A percentile compares a stretch with the other conserved stretches of the same genome.
These are phyloP conservation scores for Aspergillus pseudotamarii DNA, from an alignment of 2,329 filamentous ascomycete genomes.

Conservation along the genomic window DNA sequence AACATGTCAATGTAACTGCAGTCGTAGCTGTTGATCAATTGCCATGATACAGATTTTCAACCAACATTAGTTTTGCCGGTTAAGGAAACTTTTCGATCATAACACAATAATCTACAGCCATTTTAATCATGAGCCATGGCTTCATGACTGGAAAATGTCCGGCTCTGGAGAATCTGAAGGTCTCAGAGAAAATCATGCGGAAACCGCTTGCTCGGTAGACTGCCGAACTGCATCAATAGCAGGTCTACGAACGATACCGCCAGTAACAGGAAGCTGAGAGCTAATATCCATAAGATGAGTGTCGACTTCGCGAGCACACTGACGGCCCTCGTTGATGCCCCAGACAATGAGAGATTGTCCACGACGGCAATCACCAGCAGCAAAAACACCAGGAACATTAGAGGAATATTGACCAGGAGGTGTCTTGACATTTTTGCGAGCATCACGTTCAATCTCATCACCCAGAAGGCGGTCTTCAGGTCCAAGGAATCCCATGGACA, in stretches of 20 bases:
- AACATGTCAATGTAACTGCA: slow-evolving; percentile 1
- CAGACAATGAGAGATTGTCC: slow-evolving; percentile 96
- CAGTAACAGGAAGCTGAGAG: slow-evolving; percentile 82
- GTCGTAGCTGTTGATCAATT: slow-evolving; percentile 8
- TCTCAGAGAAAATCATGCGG: slow-evolving; percentile 27
- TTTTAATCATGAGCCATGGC: slow-evolving; percentile 21
- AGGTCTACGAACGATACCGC: slow-evolving; percentile 85
- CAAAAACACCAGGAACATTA: slow-evolving; percentile 85
- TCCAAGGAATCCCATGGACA: slow-evolving; percentile 97
- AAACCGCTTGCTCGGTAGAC: slow-evolving; percentile 28
- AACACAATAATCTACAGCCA: slow-evolving; percentile 16
- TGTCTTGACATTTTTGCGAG: slow-evolving; percentile 95
- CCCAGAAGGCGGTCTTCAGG: slow-evolving; percentile 87
- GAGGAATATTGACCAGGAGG: slow-evolving; percentile 83
- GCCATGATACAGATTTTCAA: slow-evolving; percentile 7
- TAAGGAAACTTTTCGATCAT: slow-evolving; percentile 12
- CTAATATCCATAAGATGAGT: slow-evolving; percentile 75
- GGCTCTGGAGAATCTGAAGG: background rate
- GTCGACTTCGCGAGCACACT: slow-evolving; percentile 90
- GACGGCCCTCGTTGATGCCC: slow-evolving; percentile 97
- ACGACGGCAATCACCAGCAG: slow-evolving; percentile 91
- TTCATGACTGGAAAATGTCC: background rate
- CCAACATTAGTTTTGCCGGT: slow-evolving; percentile 3
- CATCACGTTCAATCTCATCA: slow-evolving; percentile 86
- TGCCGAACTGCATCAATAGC: slow-evolving; percentile 52